A percentile compares a stretch with the other conserved stretches of the same genome.
Conservation (phyloP, 768 basidiomycete genomes). For the Fomitopsis serialis region DNA sequence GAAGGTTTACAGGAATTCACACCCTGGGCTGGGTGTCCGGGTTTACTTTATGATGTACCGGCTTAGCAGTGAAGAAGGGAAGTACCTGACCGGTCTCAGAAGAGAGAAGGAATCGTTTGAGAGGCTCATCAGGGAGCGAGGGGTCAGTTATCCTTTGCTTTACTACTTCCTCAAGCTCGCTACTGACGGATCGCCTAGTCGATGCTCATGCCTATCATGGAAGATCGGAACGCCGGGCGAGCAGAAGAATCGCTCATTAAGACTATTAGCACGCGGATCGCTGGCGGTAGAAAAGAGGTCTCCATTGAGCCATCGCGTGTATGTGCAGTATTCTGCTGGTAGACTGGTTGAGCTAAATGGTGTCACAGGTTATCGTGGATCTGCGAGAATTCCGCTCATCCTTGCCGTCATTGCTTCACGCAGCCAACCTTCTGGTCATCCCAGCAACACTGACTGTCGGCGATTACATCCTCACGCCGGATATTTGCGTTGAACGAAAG, state of each 20-base stretch:
- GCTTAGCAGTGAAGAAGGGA: constrained; percentile 91
- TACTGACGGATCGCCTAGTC: constrained; percentile 39
- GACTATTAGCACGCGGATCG: constrained; percentile 79
- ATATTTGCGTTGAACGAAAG: constrained; percentile 95
- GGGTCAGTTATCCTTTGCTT: constrained; percentile 44
- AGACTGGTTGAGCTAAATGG: neutral
- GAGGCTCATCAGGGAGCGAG: constrained; percentile 85
- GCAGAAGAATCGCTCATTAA: constrained; percentile 59
- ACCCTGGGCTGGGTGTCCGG: constrained; percentile 76
- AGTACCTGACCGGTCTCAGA: constrained; percentile 83
- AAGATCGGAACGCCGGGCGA: constrained; percentile 44
- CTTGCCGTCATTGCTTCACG: constrained; percentile 85
- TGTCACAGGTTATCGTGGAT: constrained; percentile 82
- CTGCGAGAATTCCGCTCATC: constrained; percentile 96
- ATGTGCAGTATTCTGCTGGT: constrained; percentile 4
- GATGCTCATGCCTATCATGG: constrained; percentile 83
- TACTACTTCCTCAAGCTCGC: neutral
- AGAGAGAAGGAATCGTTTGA: constrained; percentile 95
- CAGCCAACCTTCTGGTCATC: constrained; percentile 70
- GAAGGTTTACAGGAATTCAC: constrained; percentile 82
- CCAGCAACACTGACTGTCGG: constrained; percentile 93
- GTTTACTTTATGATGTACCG: constrained; percentile 97
- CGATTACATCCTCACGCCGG: constrained; percentile 92
- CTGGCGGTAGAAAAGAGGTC: constrained; percentile 74
- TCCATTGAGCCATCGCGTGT: constrained; percentile 64